Conservation (phyloP, 2,329 filamentous ascomycete species). For the Emergomyces orientalis region DNA sequence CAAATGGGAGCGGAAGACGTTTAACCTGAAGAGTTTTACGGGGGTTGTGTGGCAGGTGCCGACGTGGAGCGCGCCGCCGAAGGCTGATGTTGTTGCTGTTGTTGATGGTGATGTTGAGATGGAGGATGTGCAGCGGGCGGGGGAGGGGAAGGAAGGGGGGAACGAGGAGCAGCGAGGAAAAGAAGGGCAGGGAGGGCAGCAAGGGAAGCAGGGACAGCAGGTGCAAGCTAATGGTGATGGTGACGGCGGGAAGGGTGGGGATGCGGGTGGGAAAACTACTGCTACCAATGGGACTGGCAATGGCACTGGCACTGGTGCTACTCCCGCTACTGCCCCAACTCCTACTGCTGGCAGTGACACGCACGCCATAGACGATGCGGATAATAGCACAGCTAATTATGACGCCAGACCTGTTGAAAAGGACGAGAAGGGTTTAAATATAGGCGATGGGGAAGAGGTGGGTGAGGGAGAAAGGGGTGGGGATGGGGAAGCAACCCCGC, state of each 20-base stretch:
- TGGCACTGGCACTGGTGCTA: too few relatives aligned
- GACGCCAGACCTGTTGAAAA: slow-evolving; percentile 50
- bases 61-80: slow-evolving; percentile 65
- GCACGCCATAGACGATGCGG: slow-evolving; percentile 39
- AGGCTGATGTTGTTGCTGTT: slow-evolving; percentile 30
- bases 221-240: not conserved
- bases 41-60: slow-evolving; percentile 72
- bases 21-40: slow-evolving; percentile 85
- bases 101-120: not conserved
- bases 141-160: not conserved
- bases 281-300: too few relatives aligned
- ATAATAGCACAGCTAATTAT: slow-evolving; percentile 47
- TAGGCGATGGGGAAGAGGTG: not conserved
- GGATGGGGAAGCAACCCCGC: slow-evolving; percentile 39
- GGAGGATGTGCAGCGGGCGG: not conserved
- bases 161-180: not conserved
- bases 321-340: not conserved
- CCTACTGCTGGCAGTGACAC: slow-evolving; percentile 32
- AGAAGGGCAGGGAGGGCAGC: not conserved
- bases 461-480: too few relatives aligned
- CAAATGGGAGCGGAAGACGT: slow-evolving; percentile 76
- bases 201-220: not conserved
- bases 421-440: slow-evolving; percentile 42
- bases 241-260: not conserved
- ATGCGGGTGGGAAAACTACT: not conserved